Evolutionary conservation across 73 alveolate genomes (phyloP), one percentile per base, ranked within the genome.

Genomic region (Paramecium caudatum): DNA sequence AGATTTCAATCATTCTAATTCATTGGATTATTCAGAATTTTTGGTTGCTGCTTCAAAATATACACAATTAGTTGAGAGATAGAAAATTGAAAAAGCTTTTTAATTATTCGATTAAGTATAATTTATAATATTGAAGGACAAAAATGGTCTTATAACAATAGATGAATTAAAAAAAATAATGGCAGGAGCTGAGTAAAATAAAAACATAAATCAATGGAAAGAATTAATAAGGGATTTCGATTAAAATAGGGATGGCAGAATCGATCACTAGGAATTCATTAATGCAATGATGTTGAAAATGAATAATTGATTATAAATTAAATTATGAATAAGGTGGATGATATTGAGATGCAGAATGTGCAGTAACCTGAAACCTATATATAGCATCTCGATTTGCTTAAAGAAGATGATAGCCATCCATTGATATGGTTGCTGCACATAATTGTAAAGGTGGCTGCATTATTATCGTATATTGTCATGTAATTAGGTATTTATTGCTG

Each of bases 231-330:
- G 43, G 21, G 62, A 74, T 27, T 74, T 30, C 65, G 93, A 86
- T 63, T 47, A 86, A 63, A 62, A 86, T 62, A 68, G 84, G 36
- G 93, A 86, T 63, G 93, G 93, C 5, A 41, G 65, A 86, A 63
- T 86, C 8, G 27, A 68, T 47, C 63, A 47, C 12, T 7, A 55
- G 10, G 93, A 86, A 86, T 63, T 86, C 33, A 9, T 62, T 45
- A 43, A 55, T 55, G 30, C 80, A 27, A 9, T 55, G n/a, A 16
- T 55, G 0, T 27, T 27, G 12, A 55, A 21, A 55, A 55, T 55
- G 5, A 10, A 16, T 7, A 10, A 55, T 5, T 10, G 30, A 27
- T 55, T 27, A 55, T 55, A 25, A 55, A 55, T 27, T 1, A 27
- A 43, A 55, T 55, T 23, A 4, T 55, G 45, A 27, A 12, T 55